A percentile compares a stretch with the other conserved stretches of the same genome.
phyloP scores from a whole-genome alignment of 805 yeast genomes.

The Candida arabinofermentans region DNA sequence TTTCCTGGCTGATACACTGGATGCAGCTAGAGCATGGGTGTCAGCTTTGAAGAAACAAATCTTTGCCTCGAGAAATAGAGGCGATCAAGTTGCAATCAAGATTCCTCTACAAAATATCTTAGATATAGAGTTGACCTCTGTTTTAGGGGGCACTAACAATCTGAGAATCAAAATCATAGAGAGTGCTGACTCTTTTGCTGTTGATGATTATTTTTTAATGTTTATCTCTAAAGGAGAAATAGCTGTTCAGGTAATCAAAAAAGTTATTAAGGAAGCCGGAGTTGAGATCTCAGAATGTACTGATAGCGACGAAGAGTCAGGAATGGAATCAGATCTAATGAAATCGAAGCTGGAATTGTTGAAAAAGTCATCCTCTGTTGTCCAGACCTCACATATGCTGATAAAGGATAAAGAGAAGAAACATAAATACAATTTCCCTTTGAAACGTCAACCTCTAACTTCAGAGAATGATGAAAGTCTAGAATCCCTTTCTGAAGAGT shows the following conservation, averaged over 20 bases:
- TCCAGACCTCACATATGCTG: conserved; percentile 18
- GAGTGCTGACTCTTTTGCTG: conserved; percentile 44
- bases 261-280: conserved; percentile 35
- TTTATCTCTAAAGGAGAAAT: conserved; percentile 53
- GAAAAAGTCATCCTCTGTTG: conserved; percentile 23
- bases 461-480: not conserved
- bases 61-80: conserved; percentile 66
- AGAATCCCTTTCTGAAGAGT: not conserved
- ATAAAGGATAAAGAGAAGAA: not conserved
- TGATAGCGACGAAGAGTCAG: conserved; percentile 21
- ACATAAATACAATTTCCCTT: not conserved
- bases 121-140: conserved; percentile 52
- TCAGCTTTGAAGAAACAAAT: conserved; percentile 68
- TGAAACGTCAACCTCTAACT: not conserved
- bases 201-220: conserved; percentile 69
- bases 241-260: conserved; percentile 38
- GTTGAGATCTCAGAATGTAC: conserved; percentile 20
- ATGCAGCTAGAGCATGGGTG: conserved; percentile 78
- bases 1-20: conserved; percentile 69
- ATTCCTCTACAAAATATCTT: conserved; percentile 69
- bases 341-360: conserved; percentile 23
- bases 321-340: conserved; percentile 14
- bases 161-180: conserved; percentile 61
- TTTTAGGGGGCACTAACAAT: conserved; percentile 54
- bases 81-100: conserved; percentile 69